Base-by-base conservation (phyloP, 2,329 filamentous ascomycete species). In the Xylaria sp. region DNA sequence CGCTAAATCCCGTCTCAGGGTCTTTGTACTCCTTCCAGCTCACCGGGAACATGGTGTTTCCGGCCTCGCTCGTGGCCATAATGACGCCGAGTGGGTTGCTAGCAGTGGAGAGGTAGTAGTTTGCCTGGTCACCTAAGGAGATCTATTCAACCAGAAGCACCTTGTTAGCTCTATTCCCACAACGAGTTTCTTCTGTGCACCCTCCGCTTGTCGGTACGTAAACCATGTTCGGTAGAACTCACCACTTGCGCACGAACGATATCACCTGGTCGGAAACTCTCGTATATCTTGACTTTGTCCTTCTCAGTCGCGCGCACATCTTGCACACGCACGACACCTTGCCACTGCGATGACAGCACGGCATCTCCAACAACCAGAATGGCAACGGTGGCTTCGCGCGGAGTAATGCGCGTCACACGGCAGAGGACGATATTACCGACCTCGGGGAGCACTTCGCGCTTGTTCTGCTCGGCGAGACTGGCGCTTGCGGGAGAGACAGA, bases 11-110 rank as follows among this genome's bases (percentile, higher is more conserved):
- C 5, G 88, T 95, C 70, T 88, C 85, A 0, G 87, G 85, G 78
- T 97, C 93, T 70, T 84, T 83, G 77, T 95, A 96, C 76, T 97
- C 93, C 78, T 88, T 95, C 94, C 94, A 99, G 75, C 88, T 95
- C 58, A 96, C 83, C 1, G 94, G 93, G 69, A 89, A 89, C 92
- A 97, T 96, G 68, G 89, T 84, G 75, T 95, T 93, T 1, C 92
- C 92, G 2, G 83, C 84, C 72, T 96, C 91, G 71, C 91, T 95
- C 67, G 84, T 88, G 8, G 93, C 94, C 86, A 97, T 90, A 46
- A 99, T 90, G 60, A 97, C 93, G 2, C 94, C 94, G 47, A 96
- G 80, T 72, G 96, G 90, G 74, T 99, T 97, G 66, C 85, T 85
- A 34, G 92, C 91, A 1, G 94, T 99, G 30, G 88, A 90, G n/a